A percentile compares a stretch with the other conserved stretches of the same genome.
Evolutionary conservation across 768 basidiomycete genomes (phyloP).

Genomic region (Fomitopsis serialis): DNA sequence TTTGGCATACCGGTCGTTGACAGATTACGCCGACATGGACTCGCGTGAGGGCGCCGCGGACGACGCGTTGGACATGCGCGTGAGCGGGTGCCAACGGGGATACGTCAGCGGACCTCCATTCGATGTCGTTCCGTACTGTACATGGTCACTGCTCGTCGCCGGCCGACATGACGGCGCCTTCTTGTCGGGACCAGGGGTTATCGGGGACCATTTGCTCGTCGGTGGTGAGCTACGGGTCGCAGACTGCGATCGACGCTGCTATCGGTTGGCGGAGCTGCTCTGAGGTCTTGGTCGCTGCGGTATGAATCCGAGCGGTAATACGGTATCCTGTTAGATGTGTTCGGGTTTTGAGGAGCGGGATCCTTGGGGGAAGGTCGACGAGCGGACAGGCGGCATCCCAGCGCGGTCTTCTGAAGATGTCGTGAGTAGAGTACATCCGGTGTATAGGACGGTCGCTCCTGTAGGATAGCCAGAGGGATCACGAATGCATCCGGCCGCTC

Average conservation of each 20-base stretch:
- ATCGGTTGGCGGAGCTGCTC: neutral
- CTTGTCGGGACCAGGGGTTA: conserved; percentile 4
- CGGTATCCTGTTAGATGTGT: conserved; percentile 7
- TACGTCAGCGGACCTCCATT: conserved; percentile 18
- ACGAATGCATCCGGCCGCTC: conserved; percentile 86
- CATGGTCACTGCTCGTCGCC: conserved; percentile 11
- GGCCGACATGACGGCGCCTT: conserved; percentile 7
- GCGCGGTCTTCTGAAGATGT: conserved; percentile 56
- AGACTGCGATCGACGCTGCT: conserved; percentile 20
- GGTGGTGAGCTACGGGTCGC: conserved; percentile 17
- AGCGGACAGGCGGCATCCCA: conserved; percentile 61
- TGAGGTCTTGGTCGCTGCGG: conserved; percentile 12
- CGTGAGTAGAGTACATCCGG: neutral
- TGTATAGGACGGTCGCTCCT: conserved; percentile 40
- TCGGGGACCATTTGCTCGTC: neutral
- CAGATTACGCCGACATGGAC: conserved; percentile 28
- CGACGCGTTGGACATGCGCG: conserved; percentile 55
- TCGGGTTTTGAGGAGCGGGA: neutral
- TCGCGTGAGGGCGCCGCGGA: conserved; percentile 42
- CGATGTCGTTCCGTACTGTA: conserved; percentile 6
- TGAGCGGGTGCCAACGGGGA: conserved; percentile 24
- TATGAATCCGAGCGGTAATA: conserved; percentile 22
- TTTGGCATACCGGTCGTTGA: conserved; percentile 20
- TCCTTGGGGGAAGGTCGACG: conserved; percentile 9
- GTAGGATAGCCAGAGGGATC: conserved; percentile 85